phyloP scores from a whole-genome alignment of 805 yeast species.

The Yarrowia bubula region DNA sequence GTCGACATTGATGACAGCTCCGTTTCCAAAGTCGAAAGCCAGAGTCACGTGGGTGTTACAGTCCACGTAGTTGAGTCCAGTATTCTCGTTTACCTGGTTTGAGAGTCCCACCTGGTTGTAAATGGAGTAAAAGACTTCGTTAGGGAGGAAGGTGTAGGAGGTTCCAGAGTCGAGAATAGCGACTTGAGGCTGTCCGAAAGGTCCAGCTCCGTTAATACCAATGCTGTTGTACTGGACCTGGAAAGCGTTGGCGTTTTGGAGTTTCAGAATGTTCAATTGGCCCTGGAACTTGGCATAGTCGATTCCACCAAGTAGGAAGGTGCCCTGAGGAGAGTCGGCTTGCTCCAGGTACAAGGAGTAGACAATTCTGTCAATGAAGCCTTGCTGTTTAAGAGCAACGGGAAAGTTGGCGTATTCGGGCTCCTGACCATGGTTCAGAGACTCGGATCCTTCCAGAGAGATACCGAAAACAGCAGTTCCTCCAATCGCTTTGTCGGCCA shows the following conservation, averaged over 20 bases:
- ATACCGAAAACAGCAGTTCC: constrained; percentile 42
- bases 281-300: constrained; percentile 45
- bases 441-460: constrained; percentile 39
- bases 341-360: constrained; percentile 46
- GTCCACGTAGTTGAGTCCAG: constrained; percentile 27
- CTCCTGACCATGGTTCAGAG: constrained; percentile 26
- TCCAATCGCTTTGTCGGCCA: constrained; percentile 56
- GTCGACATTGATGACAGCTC: neutral
- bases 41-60: constrained; percentile 20
- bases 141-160: constrained; percentile 51
- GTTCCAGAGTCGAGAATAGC: constrained; percentile 57
- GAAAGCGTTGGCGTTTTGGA: constrained; percentile 24
- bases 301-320: constrained; percentile 45
- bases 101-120: neutral
- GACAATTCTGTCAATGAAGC: constrained; percentile 42
- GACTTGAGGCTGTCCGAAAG: neutral
- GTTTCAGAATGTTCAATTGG: constrained; percentile 21
- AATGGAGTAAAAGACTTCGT: neutral
- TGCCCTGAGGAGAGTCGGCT: constrained; percentile 37
- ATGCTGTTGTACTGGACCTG: constrained; percentile 10
- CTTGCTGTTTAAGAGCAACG: constrained; percentile 37
- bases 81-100: neutral
- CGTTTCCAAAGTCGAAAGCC: constrained; percentile 29
- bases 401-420: constrained; percentile 34
- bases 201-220: constrained; percentile 23